Base-by-base conservation (phyloP, 1,284 basidiomycete species). In the Serendipita sp. region DNA sequence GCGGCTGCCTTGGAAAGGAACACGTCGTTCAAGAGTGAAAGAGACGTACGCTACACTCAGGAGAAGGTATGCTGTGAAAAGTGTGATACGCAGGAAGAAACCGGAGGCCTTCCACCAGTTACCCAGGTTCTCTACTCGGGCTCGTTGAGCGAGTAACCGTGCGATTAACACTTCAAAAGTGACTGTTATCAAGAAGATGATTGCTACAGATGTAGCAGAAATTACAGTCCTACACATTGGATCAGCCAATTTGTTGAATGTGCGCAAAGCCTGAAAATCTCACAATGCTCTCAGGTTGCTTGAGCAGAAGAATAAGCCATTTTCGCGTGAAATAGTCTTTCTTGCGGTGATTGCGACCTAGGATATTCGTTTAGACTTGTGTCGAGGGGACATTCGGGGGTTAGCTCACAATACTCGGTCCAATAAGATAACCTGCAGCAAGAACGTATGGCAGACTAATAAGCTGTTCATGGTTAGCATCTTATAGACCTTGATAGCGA, bases 111-210 rank as follows among this genome's bases (percentile, higher is more conserved):
- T 49, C 47, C 47, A 49, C 47, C 47, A 49, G 47, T 30, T 49
- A 8, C 47, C 47, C 22, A 26, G 53, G 22, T 26, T 17, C 30
- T 58, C 5, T 10, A 26, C 15, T 22, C n/a, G 17, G 22, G n/a
- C 30, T 8, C 53, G 53, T 58, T 58, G 15, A n/a, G 53, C 53
- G 30, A 58, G n/a, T n/a, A 58, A 4, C 15, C 53, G 10, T 6
- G 53, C 53, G n/a, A 58, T 58, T 26, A 58, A 35, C 8, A 58
- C 53, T n/a, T 58, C 53, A n/a, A 58, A 30, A 10, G n/a, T 30
- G 53, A 58, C 53, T 3, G 53, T 58, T 17, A 58, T 34, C 22
- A 58, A 26, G 53, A 58, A 58, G 53, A 58, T 58, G 4, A 58
- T 35, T 30, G 15, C 53, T 8, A 58, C 53, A 58, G 53, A 58